A percentile compares a stretch with the other conserved stretches of the same genome.
phyloP scores from a whole-genome alignment of 2,329 filamentous ascomycete species.

The Calonectria henricotiae region DNA sequence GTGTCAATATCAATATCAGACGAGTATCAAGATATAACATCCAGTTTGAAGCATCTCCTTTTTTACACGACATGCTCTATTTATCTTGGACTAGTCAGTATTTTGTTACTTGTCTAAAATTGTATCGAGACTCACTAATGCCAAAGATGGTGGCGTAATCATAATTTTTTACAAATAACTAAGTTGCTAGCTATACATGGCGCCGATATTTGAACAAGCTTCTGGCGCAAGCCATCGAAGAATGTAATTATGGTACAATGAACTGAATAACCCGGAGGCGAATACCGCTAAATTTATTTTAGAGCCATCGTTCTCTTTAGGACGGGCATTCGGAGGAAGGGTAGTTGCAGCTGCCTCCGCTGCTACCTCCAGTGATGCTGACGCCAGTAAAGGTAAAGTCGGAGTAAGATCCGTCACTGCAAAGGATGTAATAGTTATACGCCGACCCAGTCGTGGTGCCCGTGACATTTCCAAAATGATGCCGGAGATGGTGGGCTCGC shows the following conservation, averaged over 20 bases:
- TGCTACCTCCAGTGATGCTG: constrained; percentile 64
- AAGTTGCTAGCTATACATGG: constrained; percentile 4
- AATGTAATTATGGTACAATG: not conserved
- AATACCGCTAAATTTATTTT: not conserved
- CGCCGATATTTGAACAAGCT: not conserved
- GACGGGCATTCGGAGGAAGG: constrained; percentile 35
- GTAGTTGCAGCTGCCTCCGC: constrained; percentile 41
- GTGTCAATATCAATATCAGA: too few species aligned
- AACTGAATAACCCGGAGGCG: not conserved
- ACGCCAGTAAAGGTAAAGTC: constrained; percentile 69
- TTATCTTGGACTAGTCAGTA: too few species aligned
- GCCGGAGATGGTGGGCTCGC: constrained; percentile 64
- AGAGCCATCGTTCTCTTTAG: constrained; percentile 57
- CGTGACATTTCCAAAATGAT: constrained; percentile 61
- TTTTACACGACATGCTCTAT: too few species aligned
- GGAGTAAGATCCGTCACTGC: constrained; percentile 61
- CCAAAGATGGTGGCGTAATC: not conserved
- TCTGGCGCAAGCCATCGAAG: not conserved
- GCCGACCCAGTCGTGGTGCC: constrained; percentile 51
- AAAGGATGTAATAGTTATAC: constrained; percentile 69
- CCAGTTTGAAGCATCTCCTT: too few species aligned
- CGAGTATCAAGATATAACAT: too few species aligned
- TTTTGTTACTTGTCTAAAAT: too few species aligned
- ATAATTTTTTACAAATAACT: not conserved
- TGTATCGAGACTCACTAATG: not conserved